These are phyloP conservation scores for Aspergillus nanangensis DNA, from an alignment of 495 filamentous ascomycete species.

Conservation along the genomic window DNA sequence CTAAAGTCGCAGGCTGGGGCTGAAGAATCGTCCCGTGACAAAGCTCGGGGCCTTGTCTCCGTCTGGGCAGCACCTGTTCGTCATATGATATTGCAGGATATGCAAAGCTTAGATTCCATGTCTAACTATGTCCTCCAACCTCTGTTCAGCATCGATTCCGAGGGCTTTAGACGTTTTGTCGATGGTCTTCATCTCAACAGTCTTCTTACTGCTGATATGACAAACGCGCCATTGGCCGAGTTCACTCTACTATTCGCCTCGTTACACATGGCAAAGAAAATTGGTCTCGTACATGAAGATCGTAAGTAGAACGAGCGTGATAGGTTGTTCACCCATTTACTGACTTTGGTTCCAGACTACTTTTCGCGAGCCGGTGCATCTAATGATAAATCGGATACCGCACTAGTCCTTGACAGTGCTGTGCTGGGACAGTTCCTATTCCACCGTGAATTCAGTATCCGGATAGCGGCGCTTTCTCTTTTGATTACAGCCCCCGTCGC, in stretches of 20 bases:
- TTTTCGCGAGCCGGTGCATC: conserved; percentile 17
- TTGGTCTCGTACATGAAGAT: conserved; percentile 68
- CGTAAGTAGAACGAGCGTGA: conserved; percentile 49
- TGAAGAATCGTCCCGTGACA: conserved; percentile 12
- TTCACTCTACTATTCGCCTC: conserved; percentile 61
- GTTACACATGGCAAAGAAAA: conserved; percentile 74
- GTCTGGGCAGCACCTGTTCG: conserved; percentile 35
- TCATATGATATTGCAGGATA: conserved; percentile 38
- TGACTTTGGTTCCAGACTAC: conserved; percentile 25
- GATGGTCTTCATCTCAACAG: conserved; percentile 36
- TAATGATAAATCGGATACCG: conserved; percentile 11
- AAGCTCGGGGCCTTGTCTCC: conserved; percentile 11
- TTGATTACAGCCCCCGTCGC: conserved; percentile 64
- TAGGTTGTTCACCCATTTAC: neutral
- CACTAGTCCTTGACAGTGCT: conserved; percentile 36
- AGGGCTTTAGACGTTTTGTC: conserved; percentile 54
- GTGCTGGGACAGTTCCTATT: conserved; percentile 53
- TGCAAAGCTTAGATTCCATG: conserved; percentile 57
- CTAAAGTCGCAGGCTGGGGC: conserved; percentile 23
- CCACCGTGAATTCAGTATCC: conserved; percentile 55
- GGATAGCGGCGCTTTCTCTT: conserved; percentile 71
- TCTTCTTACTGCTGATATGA: conserved; percentile 36
- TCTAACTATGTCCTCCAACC: conserved; percentile 70
- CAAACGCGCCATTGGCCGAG: conserved; percentile 42
- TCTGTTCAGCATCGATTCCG: conserved; percentile 57